phyloP scores from a whole-genome alignment of 2,329 filamentous ascomycete genomes.

The Penicillium sp. region DNA sequence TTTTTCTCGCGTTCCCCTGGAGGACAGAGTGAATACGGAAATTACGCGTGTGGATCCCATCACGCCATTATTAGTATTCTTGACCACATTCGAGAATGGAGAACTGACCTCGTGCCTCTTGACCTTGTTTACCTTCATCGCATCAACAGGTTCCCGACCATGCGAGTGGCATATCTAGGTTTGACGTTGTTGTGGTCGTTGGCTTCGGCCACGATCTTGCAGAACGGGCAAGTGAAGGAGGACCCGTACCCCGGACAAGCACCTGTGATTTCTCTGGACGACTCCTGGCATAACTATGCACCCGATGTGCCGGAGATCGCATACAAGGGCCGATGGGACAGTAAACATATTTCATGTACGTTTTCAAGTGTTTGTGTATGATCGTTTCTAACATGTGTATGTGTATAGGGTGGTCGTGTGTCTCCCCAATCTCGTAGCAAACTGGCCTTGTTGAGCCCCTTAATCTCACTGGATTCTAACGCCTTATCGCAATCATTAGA shows the following conservation, averaged over 20 bases:
- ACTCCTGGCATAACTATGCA: conserved; percentile 50
- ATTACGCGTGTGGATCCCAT: conserved; percentile 7
- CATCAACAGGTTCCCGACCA: conserved; percentile 6
- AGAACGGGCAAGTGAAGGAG: conserved; percentile 44
- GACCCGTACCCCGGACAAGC: conserved; percentile 42
- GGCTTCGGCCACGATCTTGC: conserved; percentile 40
- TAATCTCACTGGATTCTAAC: not conserved
- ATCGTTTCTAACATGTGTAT: conserved; percentile 10
- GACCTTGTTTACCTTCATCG: not conserved
- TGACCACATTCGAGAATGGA: conserved; percentile 9
- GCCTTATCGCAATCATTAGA: conserved; percentile 15
- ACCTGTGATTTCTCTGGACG: conserved; percentile 27
- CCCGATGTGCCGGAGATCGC: conserved; percentile 56
- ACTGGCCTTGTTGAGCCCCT: not conserved
- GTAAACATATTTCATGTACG: conserved; percentile 56
- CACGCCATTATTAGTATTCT: conserved; percentile 15
- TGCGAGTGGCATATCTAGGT: conserved; percentile 15
- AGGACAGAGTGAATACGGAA: not conserved
- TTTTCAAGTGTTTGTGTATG: not conserved
- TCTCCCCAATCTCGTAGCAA: conserved; percentile 13
- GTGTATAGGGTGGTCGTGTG: conserved; percentile 54
- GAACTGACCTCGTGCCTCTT: not conserved
- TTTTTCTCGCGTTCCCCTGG: not conserved
- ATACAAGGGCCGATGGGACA: conserved; percentile 65
- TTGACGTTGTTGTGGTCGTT: conserved; percentile 15